Evolutionary conservation across 2,329 filamentous ascomycete species (phyloP).

Genomic region (Triangularia verruculosa): DNA sequence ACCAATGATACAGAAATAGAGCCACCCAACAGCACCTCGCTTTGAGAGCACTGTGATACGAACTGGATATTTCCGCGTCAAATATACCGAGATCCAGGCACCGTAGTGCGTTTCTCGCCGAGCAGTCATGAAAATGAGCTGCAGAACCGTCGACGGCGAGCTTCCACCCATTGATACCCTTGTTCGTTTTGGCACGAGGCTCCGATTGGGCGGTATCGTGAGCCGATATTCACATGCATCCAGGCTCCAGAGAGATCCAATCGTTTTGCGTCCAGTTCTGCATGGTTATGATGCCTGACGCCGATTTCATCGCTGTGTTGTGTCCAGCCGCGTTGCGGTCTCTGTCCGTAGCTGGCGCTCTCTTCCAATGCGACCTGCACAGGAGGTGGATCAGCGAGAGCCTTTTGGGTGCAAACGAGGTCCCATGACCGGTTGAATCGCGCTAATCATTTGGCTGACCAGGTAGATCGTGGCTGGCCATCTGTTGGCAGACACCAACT

Average conservation of each 20-base stretch:
- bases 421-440: constrained; percentile 25
- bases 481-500: constrained; percentile 13
- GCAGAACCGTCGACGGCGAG: neutral
- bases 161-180: neutral
- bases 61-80: neutral
- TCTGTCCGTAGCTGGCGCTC: constrained; percentile 6
- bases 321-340: constrained; percentile 6
- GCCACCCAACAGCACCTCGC: neutral
- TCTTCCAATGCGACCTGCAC: constrained; percentile 17
- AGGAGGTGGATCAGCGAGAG: constrained; percentile 23
- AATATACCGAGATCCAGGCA: neutral
- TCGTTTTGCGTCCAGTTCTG: neutral
- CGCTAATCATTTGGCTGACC: constrained; percentile 23
- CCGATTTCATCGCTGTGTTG: constrained; percentile 5
- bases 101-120: neutral
- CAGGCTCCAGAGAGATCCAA: neutral
- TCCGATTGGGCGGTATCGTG: constrained; percentile 3
- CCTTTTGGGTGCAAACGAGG: constrained; percentile 23
- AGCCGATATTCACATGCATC: constrained; percentile 8
- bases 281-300: constrained; percentile 15
- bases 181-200: neutral
- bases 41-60: neutral
- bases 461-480: constrained; percentile 21
- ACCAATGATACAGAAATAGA: neutral
- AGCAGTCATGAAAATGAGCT: neutral